Percentiles rank a stretch among this genome's conserved stretches.
phyloP scores from a whole-genome alignment of 768 basidiomycete genomes.

The Leccinum incarnatum region DNA sequence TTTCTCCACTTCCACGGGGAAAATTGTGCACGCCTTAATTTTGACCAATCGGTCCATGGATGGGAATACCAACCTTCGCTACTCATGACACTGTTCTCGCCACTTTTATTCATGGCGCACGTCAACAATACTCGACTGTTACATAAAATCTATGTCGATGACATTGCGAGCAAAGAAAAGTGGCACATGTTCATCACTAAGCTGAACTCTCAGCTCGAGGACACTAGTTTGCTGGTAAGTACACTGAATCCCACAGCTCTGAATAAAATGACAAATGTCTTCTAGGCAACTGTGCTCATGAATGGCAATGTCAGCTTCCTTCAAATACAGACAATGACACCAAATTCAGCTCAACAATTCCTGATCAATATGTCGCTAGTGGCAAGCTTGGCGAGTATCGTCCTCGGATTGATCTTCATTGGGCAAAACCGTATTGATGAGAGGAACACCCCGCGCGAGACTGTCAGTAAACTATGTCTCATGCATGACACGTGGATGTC shows the following conservation, averaged over 20 bases:
- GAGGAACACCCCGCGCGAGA: conserved; percentile 21
- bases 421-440: conserved; percentile 38
- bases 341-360: conserved; percentile 32
- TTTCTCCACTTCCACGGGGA: conserved; percentile 46
- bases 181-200: conserved; percentile 47
- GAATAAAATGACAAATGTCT: neutral
- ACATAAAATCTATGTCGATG: conserved; percentile 51
- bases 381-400: conserved; percentile 39
- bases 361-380: conserved; percentile 44
- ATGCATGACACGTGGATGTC: neutral
- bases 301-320: conserved; percentile 59
- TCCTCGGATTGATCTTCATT: conserved; percentile 42
- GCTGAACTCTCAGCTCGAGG: conserved; percentile 48
- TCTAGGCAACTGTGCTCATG: conserved; percentile 53
- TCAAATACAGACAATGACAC: conserved; percentile 40
- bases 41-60: conserved; percentile 32
- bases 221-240: conserved; percentile 52
- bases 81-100: conserved; percentile 37
- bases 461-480: neutral
- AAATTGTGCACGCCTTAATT: conserved; percentile 39
- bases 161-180: conserved; percentile 35
- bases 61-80: conserved; percentile 29
- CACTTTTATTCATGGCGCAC: conserved; percentile 50
- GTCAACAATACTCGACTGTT: conserved; percentile 43
- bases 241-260: neutral